A percentile compares a stretch with the other conserved stretches of the same genome.
Evolutionary conservation across 2,329 filamentous ascomycete genomes (phyloP).

Genomic region (Colletotrichum tropicale): DNA sequence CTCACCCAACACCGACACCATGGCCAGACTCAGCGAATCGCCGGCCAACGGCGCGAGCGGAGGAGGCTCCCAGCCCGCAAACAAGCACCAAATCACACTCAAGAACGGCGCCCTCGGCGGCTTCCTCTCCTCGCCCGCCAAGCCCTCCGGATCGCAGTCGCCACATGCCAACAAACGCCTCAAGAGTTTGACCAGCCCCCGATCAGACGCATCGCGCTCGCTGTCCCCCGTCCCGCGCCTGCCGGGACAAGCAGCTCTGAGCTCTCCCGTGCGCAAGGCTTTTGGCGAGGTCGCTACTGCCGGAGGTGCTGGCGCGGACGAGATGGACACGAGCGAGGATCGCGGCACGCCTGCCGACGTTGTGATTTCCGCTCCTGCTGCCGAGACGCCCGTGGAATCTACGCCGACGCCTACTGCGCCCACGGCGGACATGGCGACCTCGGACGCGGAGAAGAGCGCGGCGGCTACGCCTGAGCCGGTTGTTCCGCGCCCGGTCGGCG

Average conservation of each 20-base stretch:
- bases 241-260: background rate
- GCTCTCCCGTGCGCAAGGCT: background rate
- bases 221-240: background rate
- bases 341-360: background rate
- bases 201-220: background rate
- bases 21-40: background rate
- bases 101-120: background rate
- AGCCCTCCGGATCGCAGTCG: slow-evolving; percentile 2
- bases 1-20: background rate
- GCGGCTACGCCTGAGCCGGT: background rate
- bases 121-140: slow-evolving; percentile 8
- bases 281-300: background rate
- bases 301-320: background rate
- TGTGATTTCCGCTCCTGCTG: background rate
- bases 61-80: background rate
- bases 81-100: background rate
- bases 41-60: background rate
- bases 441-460: background rate
- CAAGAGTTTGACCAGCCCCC: background rate
- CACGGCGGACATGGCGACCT: background rate
- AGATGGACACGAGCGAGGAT: background rate
- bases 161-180: slow-evolving; percentile 9
- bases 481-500: background rate
- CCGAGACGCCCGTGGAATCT: background rate
- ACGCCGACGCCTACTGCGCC: background rate